Percentiles rank a stretch among this genome's conserved stretches.
These are phyloP conservation scores for Nannizzia gypsea DNA, from an alignment of 2,329 filamentous ascomycete genomes.

Conservation along the genomic window DNA sequence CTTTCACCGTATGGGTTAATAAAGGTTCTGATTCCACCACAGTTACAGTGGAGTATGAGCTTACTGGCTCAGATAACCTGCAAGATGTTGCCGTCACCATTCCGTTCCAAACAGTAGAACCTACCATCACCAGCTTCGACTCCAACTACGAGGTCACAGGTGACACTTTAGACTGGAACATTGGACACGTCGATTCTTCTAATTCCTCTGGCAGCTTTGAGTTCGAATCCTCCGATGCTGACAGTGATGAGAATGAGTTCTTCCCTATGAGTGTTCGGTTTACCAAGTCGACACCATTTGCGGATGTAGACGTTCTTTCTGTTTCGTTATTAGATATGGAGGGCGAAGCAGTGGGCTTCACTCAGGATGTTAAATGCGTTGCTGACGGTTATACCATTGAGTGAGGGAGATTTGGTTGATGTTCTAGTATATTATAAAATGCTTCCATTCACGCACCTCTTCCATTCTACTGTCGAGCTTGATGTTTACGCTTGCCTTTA, in stretches of 20 bases:
- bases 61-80: slow-evolving; percentile 65
- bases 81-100: slow-evolving; percentile 80
- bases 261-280: slow-evolving; percentile 95
- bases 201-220: slow-evolving; percentile 83
- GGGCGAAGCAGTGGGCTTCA: slow-evolving; percentile 33
- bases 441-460: not conserved
- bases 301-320: slow-evolving; percentile 70
- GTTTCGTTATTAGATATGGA: slow-evolving; percentile 36
- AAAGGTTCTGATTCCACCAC: slow-evolving; percentile 72
- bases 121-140: slow-evolving; percentile 83
- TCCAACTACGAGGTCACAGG: slow-evolving; percentile 88
- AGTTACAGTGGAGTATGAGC: slow-evolving; percentile 90
- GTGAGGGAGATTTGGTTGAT: slow-evolving; percentile 16
- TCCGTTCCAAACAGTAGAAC: slow-evolving; percentile 74
- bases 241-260: slow-evolving; percentile 83
- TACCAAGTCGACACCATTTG: slow-evolving; percentile 70
- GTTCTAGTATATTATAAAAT: not conserved
- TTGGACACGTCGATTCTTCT: slow-evolving; percentile 71
- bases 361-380: slow-evolving; percentile 35
- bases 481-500: too few relatives aligned
- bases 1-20: slow-evolving; percentile 96
- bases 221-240: slow-evolving; percentile 78
- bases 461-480: not conserved
- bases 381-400: slow-evolving; percentile 37
- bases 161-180: slow-evolving; percentile 86